phyloP scores from a whole-genome alignment of 1,284 basidiomycete species.

The Marasmius tenuissimus region DNA sequence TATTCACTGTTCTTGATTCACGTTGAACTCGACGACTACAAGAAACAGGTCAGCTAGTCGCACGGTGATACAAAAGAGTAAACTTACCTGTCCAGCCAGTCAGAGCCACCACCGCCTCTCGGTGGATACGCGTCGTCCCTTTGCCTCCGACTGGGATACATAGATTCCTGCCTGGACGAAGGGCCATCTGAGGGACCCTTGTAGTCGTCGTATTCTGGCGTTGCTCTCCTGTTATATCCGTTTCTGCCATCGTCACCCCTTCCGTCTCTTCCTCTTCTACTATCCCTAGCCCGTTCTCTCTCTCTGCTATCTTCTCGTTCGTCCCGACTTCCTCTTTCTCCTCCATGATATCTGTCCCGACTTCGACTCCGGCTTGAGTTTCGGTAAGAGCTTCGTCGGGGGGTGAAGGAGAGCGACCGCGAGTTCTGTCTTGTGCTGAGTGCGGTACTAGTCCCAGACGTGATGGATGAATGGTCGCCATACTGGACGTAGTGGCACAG shows the following conservation, averaged over 20 bases:
- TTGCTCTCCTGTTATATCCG: slow-evolving; percentile 28
- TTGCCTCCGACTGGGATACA: slow-evolving; percentile 42
- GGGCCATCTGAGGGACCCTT: slow-evolving; percentile 26
- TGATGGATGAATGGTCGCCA: slow-evolving; percentile 68
- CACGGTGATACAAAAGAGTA: slow-evolving; percentile 1
- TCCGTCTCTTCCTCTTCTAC: slow-evolving; percentile 14
- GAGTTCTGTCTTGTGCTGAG: slow-evolving; percentile 10
- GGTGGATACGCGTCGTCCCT: slow-evolving; percentile 20
- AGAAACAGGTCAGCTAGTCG: neutral
- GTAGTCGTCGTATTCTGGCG: slow-evolving; percentile 51
- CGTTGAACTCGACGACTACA: slow-evolving; percentile 76
- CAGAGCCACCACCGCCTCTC: slow-evolving; percentile 37
- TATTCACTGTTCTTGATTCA: slow-evolving; percentile 58
- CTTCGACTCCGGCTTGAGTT: slow-evolving; percentile 4
- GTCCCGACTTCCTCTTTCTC: slow-evolving; percentile 2
- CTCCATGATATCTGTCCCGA: neutral
- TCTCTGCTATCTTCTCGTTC: slow-evolving; percentile 14
- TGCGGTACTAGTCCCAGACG: slow-evolving; percentile 57
- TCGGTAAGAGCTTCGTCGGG: slow-evolving; percentile 21
- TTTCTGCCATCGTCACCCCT: slow-evolving; percentile 16
- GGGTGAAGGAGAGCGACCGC: slow-evolving; percentile 9
- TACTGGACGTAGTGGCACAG: slow-evolving; percentile 26
- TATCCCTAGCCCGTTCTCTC: slow-evolving; percentile 20
- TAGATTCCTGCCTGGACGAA: slow-evolving; percentile 27
- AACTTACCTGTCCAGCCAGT: slow-evolving; percentile 58